phyloP scores from a whole-genome alignment of 2,329 filamentous ascomycete genomes.

The Curvularia sp. region DNA sequence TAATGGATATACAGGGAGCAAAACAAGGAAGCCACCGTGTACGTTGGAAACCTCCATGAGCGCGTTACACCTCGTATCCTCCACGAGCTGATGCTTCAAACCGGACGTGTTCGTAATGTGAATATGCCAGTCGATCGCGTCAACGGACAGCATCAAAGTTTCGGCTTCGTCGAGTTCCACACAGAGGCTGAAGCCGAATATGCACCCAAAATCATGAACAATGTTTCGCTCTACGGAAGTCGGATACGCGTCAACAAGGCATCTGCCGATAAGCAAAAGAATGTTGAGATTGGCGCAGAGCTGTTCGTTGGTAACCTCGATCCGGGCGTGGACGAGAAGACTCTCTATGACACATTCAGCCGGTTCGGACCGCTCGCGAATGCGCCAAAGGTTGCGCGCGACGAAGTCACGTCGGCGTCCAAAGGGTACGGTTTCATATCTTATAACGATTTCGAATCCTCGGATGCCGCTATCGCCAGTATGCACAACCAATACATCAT shows the following conservation, averaged over 20 bases:
- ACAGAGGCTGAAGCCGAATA: slow-evolving; percentile 96
- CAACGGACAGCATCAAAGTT: slow-evolving; percentile 94
- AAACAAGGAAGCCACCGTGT: slow-evolving; percentile 97
- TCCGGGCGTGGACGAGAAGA: slow-evolving; percentile 91
- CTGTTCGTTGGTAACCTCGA: slow-evolving; percentile 97
- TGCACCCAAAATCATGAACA: slow-evolving; percentile 95
- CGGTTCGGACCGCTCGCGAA: slow-evolving; percentile 87
- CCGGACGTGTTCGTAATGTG: slow-evolving; percentile 95
- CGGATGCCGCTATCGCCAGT: slow-evolving; percentile 86
- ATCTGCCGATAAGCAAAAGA: slow-evolving; percentile 90
- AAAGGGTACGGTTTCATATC: slow-evolving; percentile 98
- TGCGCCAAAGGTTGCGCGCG: slow-evolving; percentile 85
- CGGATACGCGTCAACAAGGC: slow-evolving; percentile 96
- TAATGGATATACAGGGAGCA: slow-evolving; percentile 64
- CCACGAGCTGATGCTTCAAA: slow-evolving; percentile 98
- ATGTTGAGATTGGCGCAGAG: slow-evolving; percentile 92
- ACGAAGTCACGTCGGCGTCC: slow-evolving; percentile 79
- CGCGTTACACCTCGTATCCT: slow-evolving; percentile 88
- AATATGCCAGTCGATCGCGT: slow-evolving; percentile 98
- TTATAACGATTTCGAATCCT: slow-evolving; percentile 90
- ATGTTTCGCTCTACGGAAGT: slow-evolving; percentile 90
- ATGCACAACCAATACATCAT: slow-evolving; percentile 97
- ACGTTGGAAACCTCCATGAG: slow-evolving; percentile 98
- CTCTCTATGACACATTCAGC: slow-evolving; percentile 92
- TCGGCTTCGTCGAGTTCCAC: slow-evolving; percentile 98